Conservation (phyloP, 1,284 basidiomycete species). For the Golubevia sp. region DNA sequence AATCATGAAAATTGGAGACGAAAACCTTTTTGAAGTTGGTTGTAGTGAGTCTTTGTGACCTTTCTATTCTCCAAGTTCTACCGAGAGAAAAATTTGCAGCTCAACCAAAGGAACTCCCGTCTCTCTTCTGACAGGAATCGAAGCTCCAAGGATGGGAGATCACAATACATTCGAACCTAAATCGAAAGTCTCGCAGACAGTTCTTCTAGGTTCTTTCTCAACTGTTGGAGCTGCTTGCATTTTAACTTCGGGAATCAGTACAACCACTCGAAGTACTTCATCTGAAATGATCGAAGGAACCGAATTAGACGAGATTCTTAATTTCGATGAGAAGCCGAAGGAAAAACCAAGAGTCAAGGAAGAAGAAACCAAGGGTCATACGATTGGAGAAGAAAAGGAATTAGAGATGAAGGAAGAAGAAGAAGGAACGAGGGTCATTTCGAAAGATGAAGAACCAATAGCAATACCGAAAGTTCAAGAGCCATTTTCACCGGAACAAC, state of each 20-base stretch:
- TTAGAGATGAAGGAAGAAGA: too few species aligned
- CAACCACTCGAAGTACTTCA: constrained; percentile 53
- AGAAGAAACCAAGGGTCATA: too few species aligned
- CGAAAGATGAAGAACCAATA: too few species aligned
- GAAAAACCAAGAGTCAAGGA: too few species aligned
- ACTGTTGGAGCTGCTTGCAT: constrained; percentile 76
- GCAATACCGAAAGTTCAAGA: not conserved
- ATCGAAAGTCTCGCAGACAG: constrained; percentile 76
- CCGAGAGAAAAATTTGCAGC: too few species aligned
- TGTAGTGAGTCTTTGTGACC: constrained; percentile 69
- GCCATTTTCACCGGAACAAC: constrained; percentile 63
- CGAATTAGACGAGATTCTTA: not conserved
- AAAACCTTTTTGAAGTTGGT: constrained; percentile 90
- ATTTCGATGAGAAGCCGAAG: not conserved
- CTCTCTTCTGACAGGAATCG: constrained; percentile 69
- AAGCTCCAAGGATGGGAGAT: constrained; percentile 79
- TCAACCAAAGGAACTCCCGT: too few species aligned
- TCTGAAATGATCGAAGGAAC: not conserved
- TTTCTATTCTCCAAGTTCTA: too few species aligned
- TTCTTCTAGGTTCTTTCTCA: constrained; percentile 78
- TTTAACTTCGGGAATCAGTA: constrained; percentile 22
- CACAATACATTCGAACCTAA: constrained; percentile 82
- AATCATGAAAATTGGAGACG: constrained; percentile 85
- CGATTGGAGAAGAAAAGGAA: too few species aligned
- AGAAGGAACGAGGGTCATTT: too few species aligned